Evolutionary conservation across 345 rosid genomes (phyloP), one percentile per base, ranked within the genome.

Genomic region (Gossypium herbaceum): DNA sequence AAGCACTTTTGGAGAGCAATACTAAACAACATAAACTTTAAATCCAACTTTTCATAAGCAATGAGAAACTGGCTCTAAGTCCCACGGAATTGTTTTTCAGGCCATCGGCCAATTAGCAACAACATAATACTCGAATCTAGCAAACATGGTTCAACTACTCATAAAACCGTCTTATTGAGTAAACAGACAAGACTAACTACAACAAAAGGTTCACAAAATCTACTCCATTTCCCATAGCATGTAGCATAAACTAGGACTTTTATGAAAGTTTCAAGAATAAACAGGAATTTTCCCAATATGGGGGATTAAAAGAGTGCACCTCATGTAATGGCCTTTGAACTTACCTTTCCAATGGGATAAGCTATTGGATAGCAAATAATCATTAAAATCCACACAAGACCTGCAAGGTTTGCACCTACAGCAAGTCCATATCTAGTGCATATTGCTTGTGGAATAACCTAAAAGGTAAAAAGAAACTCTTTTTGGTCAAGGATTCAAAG

Each of bases 381-480:
- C 98, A 95, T 93, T 77, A 95, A 82, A 81, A 95, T 76, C 24
- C 89, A 84, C 57, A 95, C 99, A 79, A 95, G 98, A 93, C 90
- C 89, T 2, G 84, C 89, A 66, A 95, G 91, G 77, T 93, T 93
- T 1, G 99, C 90, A 77, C 99, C 99, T 2, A 95, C 99, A 0
- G 99, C 96, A 11, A 95, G 91, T 62, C 99, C 99, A 82, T 95
- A 95, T 86, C 98, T 86, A 1, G 98, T 78, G 72, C 99, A 95
- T 82, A 85, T 93, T 47, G 99, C 85, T 90, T 95, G 99, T 51
- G 99, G 99, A 81, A 95, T 95, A 83, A 95, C 96, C 99, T 95
- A 77, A 67, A 25, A 81, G 29, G 43, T 9, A 29, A 75, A 34
- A 58, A 62, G 57, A 64, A 63, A 58, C 61, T 17, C 29, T 45